Evolutionary conservation across 2,329 filamentous ascomycete genomes (phyloP).

Genomic region (Fusarium sp.): DNA sequence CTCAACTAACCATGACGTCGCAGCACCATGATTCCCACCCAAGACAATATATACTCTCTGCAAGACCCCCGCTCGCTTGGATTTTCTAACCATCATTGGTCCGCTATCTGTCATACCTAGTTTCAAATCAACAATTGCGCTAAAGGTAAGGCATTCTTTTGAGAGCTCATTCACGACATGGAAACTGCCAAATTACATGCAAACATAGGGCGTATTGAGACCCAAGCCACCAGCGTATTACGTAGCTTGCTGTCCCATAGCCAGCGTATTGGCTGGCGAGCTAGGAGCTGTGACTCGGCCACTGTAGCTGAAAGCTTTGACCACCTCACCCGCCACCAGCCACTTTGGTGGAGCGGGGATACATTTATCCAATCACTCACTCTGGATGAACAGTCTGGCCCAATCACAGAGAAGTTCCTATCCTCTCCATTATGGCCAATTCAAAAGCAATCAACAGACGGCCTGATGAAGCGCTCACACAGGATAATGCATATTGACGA

Average conservation of each 20-base stretch:
- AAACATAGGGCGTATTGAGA: not conserved
- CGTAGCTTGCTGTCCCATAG: not conserved
- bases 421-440: not conserved
- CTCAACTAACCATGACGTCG: constrained; percentile 34
- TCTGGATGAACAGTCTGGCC: not conserved
- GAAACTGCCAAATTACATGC: not conserved
- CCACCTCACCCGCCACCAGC: not conserved
- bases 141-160: not conserved
- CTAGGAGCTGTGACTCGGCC: not conserved
- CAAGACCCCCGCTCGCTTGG: not conserved
- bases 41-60: not conserved
- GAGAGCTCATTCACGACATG: not conserved
- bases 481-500: not conserved
- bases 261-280: not conserved
- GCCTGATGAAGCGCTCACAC: not conserved
- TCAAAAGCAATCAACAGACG: not conserved
- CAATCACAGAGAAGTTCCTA: not conserved
- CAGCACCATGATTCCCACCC: constrained; percentile 3
- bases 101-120: not conserved
- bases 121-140: not conserved
- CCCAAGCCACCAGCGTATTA: not conserved
- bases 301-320: not conserved
- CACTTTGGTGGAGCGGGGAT: not conserved
- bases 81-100: not conserved
- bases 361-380: not conserved